phyloP scores from a whole-genome alignment of 805 yeast genomes.

The Nakazawaea holstii region DNA sequence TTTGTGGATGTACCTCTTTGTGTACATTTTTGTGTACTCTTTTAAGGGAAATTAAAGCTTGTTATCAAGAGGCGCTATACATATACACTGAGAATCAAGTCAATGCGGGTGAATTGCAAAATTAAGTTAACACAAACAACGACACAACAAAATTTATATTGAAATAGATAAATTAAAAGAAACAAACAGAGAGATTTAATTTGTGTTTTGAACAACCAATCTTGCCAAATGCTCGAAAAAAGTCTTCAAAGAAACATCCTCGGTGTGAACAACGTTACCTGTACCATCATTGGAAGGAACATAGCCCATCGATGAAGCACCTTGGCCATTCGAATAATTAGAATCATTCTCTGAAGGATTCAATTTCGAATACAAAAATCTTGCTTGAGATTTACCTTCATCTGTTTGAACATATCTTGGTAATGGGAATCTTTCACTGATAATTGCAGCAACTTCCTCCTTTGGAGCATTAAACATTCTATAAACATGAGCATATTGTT shows the following conservation, averaged over 20 bases:
- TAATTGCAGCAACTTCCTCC: constrained; percentile 85
- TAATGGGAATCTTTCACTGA: constrained; percentile 92
- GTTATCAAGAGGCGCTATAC: too few relatives aligned
- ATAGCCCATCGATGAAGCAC: constrained; percentile 45
- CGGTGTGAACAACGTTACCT: constrained; percentile 84
- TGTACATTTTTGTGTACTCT: not conserved
- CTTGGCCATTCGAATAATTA: constrained; percentile 32
- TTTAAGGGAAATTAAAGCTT: too few relatives aligned
- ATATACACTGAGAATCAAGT: too few relatives aligned
- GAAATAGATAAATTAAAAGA: not conserved
- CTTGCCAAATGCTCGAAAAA: constrained; percentile 94
- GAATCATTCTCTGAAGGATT: constrained; percentile 82
- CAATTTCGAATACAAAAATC: constrained; percentile 90
- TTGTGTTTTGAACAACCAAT: constrained; percentile 58
- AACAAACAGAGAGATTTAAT: not conserved
- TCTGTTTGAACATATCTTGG: constrained; percentile 97
- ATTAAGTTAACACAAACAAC: too few relatives aligned
- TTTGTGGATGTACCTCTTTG: not conserved
- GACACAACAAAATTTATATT: not conserved
- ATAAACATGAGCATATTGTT: constrained; percentile 85
- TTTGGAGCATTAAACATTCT: constrained; percentile 84
- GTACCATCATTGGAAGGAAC: constrained; percentile 33
- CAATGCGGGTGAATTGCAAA: too few relatives aligned
- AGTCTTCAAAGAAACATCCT: constrained; percentile 91
- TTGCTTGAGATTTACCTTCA: constrained; percentile 98